These are phyloP conservation scores for Fraxinus platypoda DNA, from an alignment of 305 asterid species.

Conservation along the genomic window DNA sequence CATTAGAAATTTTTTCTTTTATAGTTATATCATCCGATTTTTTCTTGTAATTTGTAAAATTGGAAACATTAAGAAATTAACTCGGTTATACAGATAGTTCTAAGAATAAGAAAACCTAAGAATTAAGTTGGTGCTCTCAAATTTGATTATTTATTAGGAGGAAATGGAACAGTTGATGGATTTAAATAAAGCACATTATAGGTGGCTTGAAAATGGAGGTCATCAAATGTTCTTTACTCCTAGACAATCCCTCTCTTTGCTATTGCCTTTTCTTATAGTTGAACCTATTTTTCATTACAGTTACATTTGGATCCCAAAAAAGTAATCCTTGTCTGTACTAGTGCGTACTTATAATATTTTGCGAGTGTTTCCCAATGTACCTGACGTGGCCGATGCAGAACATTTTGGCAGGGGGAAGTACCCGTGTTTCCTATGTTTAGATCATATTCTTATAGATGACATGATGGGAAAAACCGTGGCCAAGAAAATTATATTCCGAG, in stretches of 20 bases:
- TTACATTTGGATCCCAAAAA: background rate
- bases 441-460: background rate
- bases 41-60: background rate
- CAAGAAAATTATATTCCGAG: background rate
- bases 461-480: background rate
- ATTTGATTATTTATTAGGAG: background rate
- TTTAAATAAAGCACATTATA: background rate
- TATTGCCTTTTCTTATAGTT: background rate
- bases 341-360: background rate
- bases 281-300: background rate
- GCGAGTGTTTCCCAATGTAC: background rate
- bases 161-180: background rate
- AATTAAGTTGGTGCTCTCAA: background rate
- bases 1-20: background rate
- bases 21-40: background rate
- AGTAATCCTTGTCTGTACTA: background rate
- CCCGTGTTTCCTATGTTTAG: background rate
- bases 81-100: background rate
- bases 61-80: background rate
- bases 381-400: background rate
- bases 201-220: background rate
- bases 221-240: background rate
- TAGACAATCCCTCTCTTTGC: background rate
- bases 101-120: background rate
- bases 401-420: background rate